These are phyloP conservation scores for Paramecium octaurelia DNA, from an alignment of 73 alveolate species.

Conservation along the genomic window DNA sequence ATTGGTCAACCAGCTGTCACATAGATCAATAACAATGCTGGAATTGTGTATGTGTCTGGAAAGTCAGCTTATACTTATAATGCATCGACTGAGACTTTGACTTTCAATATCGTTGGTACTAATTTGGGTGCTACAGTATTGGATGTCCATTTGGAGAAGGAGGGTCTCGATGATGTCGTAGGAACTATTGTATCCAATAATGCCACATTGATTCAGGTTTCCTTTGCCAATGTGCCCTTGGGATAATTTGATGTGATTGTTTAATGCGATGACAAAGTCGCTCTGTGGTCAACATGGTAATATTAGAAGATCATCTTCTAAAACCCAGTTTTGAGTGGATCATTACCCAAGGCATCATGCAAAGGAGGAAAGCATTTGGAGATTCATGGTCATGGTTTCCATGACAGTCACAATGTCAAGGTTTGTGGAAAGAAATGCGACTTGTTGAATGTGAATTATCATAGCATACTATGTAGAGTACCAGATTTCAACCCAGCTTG, in stretches of 20 bases:
- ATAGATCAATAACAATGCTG: background rate
- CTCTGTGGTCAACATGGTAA: background rate
- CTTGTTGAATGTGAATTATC: background rate
- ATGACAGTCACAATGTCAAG: background rate
- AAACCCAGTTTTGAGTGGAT: background rate
- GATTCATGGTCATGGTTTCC: slow-evolving; percentile 12
- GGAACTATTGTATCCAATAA: background rate
- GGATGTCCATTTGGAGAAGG: background rate
- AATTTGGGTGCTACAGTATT: background rate
- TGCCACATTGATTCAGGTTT: background rate
- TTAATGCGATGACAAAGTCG: background rate
- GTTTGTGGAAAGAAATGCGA: slow-evolving; percentile 14
- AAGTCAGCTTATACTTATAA: background rate
- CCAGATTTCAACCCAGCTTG: slow-evolving; percentile 18
- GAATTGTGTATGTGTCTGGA: background rate
- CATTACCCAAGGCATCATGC: background rate
- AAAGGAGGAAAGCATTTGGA: background rate
- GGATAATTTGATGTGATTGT: background rate
- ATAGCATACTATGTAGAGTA: background rate
- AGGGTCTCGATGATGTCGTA: background rate
- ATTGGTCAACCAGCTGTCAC: background rate
- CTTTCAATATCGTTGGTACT: background rate
- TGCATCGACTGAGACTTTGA: background rate
- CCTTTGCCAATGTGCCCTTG: background rate
- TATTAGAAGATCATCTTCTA: background rate